Evolutionary conservation across 2,329 filamentous ascomycete genomes (phyloP).

Genomic region (Botryosphaeria dothidea): DNA sequence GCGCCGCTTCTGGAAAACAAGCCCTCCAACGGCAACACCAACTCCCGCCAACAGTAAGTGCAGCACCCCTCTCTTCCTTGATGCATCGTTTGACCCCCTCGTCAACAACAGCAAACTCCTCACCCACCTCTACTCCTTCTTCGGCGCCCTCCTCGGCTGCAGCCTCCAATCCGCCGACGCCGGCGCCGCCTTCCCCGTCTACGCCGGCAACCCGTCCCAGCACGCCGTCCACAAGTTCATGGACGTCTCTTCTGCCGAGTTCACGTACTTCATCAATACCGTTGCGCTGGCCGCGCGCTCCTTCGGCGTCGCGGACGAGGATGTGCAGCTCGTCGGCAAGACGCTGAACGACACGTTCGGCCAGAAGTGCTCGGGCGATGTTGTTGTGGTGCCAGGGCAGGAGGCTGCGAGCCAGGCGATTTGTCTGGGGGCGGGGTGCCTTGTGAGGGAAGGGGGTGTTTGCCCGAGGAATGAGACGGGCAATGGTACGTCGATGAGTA

Average conservation of each 20-base stretch:
- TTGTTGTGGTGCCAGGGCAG: slow-evolving; percentile 48
- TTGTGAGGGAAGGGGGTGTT: slow-evolving; percentile 21
- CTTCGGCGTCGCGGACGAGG: slow-evolving; percentile 59
- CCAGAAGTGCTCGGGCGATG: slow-evolving; percentile 51
- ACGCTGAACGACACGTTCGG: slow-evolving; percentile 55
- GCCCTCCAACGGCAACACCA: slow-evolving; percentile 50
- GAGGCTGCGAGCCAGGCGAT: slow-evolving; percentile 56
- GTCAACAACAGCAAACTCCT: slow-evolving; percentile 52
- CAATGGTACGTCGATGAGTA: background rate
- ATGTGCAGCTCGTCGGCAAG: slow-evolving; percentile 51
- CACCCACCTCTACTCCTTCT: slow-evolving; percentile 64
- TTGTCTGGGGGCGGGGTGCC: slow-evolving; percentile 56
- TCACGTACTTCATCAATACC: slow-evolving; percentile 62
- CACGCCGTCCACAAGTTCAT: slow-evolving; percentile 63
- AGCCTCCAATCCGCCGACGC: background rate
- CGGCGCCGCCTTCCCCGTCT: slow-evolving; percentile 45
- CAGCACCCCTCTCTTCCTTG: slow-evolving; percentile 61
- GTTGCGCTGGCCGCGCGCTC: slow-evolving; percentile 58
- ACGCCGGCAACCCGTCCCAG: slow-evolving; percentile 49
- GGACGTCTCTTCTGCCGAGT: slow-evolving; percentile 53
- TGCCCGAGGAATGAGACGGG: background rate
- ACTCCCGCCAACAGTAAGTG: slow-evolving; percentile 50
- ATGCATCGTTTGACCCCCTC: no score
- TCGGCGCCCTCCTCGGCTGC: slow-evolving; percentile 55
- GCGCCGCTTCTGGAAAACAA: slow-evolving; percentile 57